Base-by-base conservation (phyloP, 108 stramenopile genomes). In the Nitzschia sp. region DNA sequence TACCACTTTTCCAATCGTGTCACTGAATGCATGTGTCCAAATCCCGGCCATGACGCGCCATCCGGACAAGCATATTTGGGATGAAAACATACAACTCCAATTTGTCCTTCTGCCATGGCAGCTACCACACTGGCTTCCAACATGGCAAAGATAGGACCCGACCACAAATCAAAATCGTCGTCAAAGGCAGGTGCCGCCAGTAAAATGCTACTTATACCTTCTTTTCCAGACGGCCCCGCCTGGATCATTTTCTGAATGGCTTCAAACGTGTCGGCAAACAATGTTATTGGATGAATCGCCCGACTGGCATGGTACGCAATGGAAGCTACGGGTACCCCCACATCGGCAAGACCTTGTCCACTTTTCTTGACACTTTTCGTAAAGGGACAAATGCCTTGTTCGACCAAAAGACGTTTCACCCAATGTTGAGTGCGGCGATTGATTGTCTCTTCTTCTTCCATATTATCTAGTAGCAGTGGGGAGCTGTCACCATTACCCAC, bases 21-120 rank as follows among this genome's bases (percentile, higher is more conserved):
- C 11, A 90, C 72, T 23, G 87, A 88, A 46, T 93, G 91, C 91
- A 93, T 93, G 38, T 93, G 91, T 11, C 91, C 91, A 74, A 93
- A 93, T n/a, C 91, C 91, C 23, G 91, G 91, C 74, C 81, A 93
- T 11, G 85, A 81, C 34, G 34, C 66, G 23, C 91, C 91, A 56
- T 93, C 88, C 0, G 88, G 86, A 38, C 79, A 84, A 17, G 75
- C 83, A 68, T 91, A 93, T 17, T 80, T 31, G 15, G 91, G 91
- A 78, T 93, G 91, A 51, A 93, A 93, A 46, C 91, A 93, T 35
- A 93, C 91, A 24, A 93, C 82, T 27, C 91, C 91, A 66, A 93
- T 69, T 19, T 79, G 51, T 46, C 65, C 64, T 63, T 90, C 83
- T 11, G 85, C 86, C 45, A 67, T 64, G 26, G 85, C 87, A 4